Percentiles rank a stretch among this genome's conserved stretches.
Conservation (phyloP, 768 basidiomycete species). For the Nevesoporus exiguus region DNA sequence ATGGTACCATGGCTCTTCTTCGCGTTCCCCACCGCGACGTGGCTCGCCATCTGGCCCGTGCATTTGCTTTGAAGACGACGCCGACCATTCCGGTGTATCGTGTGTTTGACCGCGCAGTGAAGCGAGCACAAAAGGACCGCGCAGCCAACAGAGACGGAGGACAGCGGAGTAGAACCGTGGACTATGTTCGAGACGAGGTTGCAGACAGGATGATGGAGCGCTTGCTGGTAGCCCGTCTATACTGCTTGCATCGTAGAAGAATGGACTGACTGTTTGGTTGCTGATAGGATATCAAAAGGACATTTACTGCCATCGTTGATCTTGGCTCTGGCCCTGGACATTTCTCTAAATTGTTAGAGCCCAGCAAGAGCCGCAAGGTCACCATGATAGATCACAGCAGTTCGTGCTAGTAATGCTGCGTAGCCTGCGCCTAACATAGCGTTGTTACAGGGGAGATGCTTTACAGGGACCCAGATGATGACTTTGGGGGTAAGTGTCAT, state of each 20-base stretch:
- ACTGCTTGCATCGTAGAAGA: neutral
- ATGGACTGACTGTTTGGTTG: neutral
- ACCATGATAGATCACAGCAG: conserved; percentile 87
- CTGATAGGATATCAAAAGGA: conserved; percentile 83
- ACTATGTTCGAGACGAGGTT: conserved; percentile 89
- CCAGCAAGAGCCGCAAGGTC: conserved; percentile 62
- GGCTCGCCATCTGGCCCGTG: conserved; percentile 28
- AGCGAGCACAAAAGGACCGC: conserved; percentile 73
- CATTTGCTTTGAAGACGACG: conserved; percentile 46
- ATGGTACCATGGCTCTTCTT: conserved; percentile 14
- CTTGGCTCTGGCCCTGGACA: conserved; percentile 90
- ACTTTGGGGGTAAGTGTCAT: conserved; percentile 81
- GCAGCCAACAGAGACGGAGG: conserved; percentile 60
- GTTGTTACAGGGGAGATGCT: conserved; percentile 56
- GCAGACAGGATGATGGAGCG: conserved; percentile 90
- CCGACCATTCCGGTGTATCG: conserved; percentile 54
- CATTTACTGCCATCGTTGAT: conserved; percentile 78
- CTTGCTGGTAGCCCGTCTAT: conserved; percentile 56
- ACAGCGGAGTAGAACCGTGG: conserved; percentile 67
- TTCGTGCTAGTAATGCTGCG: conserved; percentile 34
- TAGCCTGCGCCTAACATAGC: conserved; percentile 3
- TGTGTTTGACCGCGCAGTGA: conserved; percentile 83
- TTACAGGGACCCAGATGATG: conserved; percentile 69
- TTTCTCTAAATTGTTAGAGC: conserved; percentile 78
- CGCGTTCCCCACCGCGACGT: neutral